Conservation (phyloP, 139 green algal genomes). For the Ettlia oleoabundans region DNA sequence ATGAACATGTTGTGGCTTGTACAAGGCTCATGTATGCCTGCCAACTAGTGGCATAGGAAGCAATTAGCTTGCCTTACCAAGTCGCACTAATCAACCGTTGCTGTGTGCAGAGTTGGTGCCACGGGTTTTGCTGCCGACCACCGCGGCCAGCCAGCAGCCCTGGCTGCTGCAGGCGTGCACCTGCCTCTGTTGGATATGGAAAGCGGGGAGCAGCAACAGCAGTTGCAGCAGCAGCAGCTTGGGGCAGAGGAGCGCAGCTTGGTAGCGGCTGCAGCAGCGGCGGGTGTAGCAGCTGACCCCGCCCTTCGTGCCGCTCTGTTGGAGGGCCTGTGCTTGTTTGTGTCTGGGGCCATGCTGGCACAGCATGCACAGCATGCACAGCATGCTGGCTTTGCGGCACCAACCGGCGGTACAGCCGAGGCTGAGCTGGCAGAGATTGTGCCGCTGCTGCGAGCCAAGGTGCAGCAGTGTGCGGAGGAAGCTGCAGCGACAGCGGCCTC, state of each 20-base stretch:
- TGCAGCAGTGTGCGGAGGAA: slow-evolving; percentile 15
- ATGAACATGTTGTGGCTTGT: too few relatives aligned
- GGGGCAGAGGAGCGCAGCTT: slow-evolving; percentile 27
- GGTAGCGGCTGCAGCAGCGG: slow-evolving; percentile 45
- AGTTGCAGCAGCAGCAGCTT: background rate
- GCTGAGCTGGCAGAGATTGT: background rate
- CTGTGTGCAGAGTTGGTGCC: too few relatives aligned
- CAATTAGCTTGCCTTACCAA: too few relatives aligned
- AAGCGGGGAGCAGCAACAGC: too few relatives aligned
- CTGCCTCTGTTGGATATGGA: slow-evolving; percentile 33
- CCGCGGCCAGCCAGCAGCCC: slow-evolving; percentile 33
- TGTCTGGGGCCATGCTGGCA: slow-evolving; percentile 19
- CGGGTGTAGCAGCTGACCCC: slow-evolving; percentile 52
- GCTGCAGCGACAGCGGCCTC: slow-evolving; percentile 33
- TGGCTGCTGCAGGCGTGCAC: slow-evolving; percentile 46
- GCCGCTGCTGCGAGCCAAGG: slow-evolving; percentile 6
- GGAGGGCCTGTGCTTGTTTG: slow-evolving; percentile 58
- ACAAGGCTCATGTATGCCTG: too few relatives aligned
- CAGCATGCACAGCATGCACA: background rate
- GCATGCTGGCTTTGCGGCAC: slow-evolving; percentile 1
- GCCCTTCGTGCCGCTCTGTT: slow-evolving; percentile 47
- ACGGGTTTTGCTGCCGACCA: slow-evolving; percentile 36
- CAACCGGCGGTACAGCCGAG: slow-evolving; percentile 18
- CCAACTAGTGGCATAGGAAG: too few relatives aligned
- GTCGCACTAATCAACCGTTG: too few relatives aligned